Percentiles rank a stretch among this genome's conserved stretches.
phyloP scores from a whole-genome alignment of 2,329 filamentous ascomycete species.

The Corynespora cassiicola region DNA sequence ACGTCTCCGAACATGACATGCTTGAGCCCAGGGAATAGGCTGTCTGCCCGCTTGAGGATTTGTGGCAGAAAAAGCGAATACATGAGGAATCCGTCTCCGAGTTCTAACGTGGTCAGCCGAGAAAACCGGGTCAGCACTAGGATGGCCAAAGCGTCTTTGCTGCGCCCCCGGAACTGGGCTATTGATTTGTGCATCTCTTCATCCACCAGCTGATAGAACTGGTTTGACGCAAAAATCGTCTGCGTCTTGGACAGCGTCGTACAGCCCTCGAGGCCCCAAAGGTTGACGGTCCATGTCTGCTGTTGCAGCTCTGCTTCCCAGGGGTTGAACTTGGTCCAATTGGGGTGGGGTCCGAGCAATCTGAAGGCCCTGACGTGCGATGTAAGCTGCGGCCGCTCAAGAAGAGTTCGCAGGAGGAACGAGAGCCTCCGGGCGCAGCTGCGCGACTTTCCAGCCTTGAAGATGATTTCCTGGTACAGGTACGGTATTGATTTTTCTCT shows the following conservation, averaged over 20 bases:
- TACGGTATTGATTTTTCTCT: conserved; percentile 19
- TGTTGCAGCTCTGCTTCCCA: conserved; percentile 18
- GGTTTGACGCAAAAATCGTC: conserved; percentile 24
- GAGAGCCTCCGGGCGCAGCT: conserved; percentile 25
- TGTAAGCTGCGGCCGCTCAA: conserved; percentile 23
- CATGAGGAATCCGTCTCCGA: conserved; percentile 30
- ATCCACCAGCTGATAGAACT: conserved; percentile 29
- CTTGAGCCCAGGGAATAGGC: conserved; percentile 24
- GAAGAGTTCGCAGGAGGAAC: conserved; percentile 26
- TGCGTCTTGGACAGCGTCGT: conserved; percentile 21
- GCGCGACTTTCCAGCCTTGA: conserved; percentile 22
- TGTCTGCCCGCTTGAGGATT: conserved; percentile 25
- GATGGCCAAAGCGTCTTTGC: conserved; percentile 27
- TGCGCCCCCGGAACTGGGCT: conserved; percentile 22
- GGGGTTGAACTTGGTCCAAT: conserved; percentile 27
- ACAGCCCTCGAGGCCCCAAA: conserved; percentile 29
- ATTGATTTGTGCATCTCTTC: conserved; percentile 28
- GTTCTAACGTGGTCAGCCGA: conserved; percentile 21
- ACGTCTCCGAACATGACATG: conserved; percentile 26
- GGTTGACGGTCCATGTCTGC: conserved; percentile 12
- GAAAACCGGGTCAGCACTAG: conserved; percentile 27
- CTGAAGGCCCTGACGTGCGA: conserved; percentile 19
- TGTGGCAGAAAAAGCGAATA: conserved; percentile 33
- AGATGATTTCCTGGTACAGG: conserved; percentile 26
- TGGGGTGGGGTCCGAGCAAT: conserved; percentile 19